Base-by-base conservation (phyloP, 768 basidiomycete genomes). In the Lactarius tabidus region DNA sequence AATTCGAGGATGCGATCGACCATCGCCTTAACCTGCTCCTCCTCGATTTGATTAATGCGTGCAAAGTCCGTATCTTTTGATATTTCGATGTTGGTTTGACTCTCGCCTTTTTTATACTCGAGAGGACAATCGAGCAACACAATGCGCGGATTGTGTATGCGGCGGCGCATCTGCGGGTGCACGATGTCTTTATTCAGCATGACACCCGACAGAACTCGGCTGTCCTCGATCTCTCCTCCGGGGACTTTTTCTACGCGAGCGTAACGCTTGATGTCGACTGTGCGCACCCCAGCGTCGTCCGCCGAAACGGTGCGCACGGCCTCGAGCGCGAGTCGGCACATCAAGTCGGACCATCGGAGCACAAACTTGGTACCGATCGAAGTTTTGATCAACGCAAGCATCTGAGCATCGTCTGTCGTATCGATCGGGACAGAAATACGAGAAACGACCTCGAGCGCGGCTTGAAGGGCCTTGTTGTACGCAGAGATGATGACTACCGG, bases 131-230 rank as follows among this genome's bases (percentile, higher is more conserved):
- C 95, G 45, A 98, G 79, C 45, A 98, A 77, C 28, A 98, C 79
- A 57, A 99, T 90, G 15, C 95, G 79, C 3, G 96, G 97, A 69
- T 93, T 91, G 66, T 81, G 84, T 75, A 98, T 98, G 69, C 93
- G 81, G 63, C 97, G 77, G 61, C 96, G 81, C 97, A 98, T 99
- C 70, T 91, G 88, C 12, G 97, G 95, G 77, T 98, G 97, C 0
- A 94, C 97, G 71, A 99, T 91, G 74, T 98, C 97, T 82, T 99
- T 98, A 85, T 98, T 99, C 71, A 98, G 77, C 89, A 99, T 94
- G 61, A 99, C 89, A 54, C 97, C 96, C 60, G 82, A 85, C 62
- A 98, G 76, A 4, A 98, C 96, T 66, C 79, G 78, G 65, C 90
- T 92, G 66, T 95, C 84, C 78, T 99, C 97, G 71, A 99, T 98